Conservation (phyloP, 257 asterid genomes). For the Capsicum rhomboideum region DNA sequence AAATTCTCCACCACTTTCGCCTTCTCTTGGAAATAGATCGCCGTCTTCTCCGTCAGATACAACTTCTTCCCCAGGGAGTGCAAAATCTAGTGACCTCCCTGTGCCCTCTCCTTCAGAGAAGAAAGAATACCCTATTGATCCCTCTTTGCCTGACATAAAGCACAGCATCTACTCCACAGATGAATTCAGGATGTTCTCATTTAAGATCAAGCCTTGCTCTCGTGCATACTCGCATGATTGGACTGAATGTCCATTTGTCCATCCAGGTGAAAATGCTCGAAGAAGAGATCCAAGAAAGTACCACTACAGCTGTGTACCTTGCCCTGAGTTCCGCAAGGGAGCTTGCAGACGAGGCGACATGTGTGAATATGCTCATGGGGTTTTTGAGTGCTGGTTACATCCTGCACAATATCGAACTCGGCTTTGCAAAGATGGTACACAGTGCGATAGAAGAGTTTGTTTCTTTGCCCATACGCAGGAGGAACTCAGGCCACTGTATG, state of each 20-base stretch:
- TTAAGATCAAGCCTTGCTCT: slow-evolving; percentile 9
- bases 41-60: slow-evolving; percentile 35
- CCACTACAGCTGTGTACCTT: slow-evolving; percentile 2
- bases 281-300: slow-evolving; percentile 14
- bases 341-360: slow-evolving; percentile 3
- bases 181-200: slow-evolving; percentile 10
- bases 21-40: slow-evolving; percentile 37
- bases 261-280: slow-evolving; percentile 16
- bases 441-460: slow-evolving; percentile 6
- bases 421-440: slow-evolving; percentile 8
- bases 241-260: slow-evolving; percentile 14
- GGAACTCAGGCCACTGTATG: slow-evolving; percentile 41
- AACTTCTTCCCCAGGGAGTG: slow-evolving; percentile 23
- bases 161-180: slow-evolving; percentile 63
- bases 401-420: slow-evolving; percentile 16
- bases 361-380: slow-evolving; percentile 14
- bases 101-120: slow-evolving; percentile 31
- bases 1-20: slow-evolving; percentile 47
- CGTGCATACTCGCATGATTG: slow-evolving; percentile 12
- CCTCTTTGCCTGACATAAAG: slow-evolving; percentile 78
- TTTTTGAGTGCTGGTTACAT: slow-evolving; percentile 13
- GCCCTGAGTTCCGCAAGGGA: slow-evolving; percentile 12
- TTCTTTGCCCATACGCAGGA: slow-evolving; percentile 17
- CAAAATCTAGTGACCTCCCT: slow-evolving; percentile 18
- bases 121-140: slow-evolving; percentile 78